A percentile compares a stretch with the other conserved stretches of the same genome.
These are phyloP conservation scores for Penicillium macrosclerotiorum DNA, from an alignment of 495 filamentous ascomycete genomes.

Conservation along the genomic window DNA sequence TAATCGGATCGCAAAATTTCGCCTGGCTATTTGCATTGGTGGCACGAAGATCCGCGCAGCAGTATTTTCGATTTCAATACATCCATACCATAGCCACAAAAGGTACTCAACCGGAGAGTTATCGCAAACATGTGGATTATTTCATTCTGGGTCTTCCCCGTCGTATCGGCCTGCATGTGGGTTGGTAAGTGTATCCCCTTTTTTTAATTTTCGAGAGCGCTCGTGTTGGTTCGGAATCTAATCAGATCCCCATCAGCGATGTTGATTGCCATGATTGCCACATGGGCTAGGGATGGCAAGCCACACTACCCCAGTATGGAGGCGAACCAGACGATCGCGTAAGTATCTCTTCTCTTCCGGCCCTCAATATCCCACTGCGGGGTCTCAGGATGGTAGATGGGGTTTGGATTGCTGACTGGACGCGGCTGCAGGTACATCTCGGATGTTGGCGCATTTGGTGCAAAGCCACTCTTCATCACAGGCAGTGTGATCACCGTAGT, in stretches of 20 bases:
- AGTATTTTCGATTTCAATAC: no score
- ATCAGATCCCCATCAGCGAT: constrained; percentile 44
- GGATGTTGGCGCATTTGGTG: constrained; percentile 71
- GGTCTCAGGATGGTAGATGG: no score
- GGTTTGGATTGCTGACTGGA: no score
- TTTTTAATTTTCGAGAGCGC: constrained; percentile 4
- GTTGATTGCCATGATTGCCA: constrained; percentile 65
- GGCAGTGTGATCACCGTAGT: constrained; percentile 77
- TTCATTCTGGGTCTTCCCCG: constrained; percentile 72
- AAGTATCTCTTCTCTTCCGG: constrained; percentile 24
- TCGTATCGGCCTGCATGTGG: constrained; percentile 80
- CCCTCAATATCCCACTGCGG: not conserved
- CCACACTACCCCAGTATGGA: constrained; percentile 67
- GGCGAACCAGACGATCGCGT: constrained; percentile 68
- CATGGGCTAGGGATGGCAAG: constrained; percentile 63
- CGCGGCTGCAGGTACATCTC: constrained; percentile 52
- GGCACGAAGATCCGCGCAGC: no score
- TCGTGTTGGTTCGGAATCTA: constrained; percentile 4
- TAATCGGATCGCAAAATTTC: no score
- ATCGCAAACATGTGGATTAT: constrained; percentile 47
- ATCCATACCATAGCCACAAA: no score
- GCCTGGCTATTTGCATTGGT: no score
- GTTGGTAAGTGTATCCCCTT: constrained; percentile 54
- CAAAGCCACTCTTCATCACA: constrained; percentile 87
- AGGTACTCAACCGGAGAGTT: no score